Evolutionary conservation across 208 protist genomes (phyloP).

Genomic region (Endotrypanum monterogeii): DNA sequence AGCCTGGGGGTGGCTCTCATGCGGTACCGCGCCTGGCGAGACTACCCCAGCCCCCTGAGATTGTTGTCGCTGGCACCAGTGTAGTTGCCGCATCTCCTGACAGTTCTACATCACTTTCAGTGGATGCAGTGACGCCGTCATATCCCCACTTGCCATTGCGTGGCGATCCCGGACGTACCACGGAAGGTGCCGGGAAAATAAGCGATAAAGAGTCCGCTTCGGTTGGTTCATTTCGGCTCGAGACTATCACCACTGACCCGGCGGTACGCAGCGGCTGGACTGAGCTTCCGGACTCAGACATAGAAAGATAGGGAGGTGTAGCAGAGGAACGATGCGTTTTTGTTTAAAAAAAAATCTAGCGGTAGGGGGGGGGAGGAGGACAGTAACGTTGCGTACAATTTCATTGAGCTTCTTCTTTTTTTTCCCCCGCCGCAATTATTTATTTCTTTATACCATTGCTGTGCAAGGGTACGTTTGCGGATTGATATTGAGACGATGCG

Average conservation of each 20-base stretch:
- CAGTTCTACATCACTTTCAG: background rate
- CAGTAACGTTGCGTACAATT: background rate
- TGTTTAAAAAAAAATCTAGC: no score
- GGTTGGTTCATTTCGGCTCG: background rate
- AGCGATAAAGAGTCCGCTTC: background rate
- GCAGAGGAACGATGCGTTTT: background rate
- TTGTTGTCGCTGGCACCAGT: background rate
- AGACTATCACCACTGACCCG: background rate
- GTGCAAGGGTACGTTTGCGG: no score
- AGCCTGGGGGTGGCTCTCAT: background rate
- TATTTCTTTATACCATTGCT: no score
- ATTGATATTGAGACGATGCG: no score
- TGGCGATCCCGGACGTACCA: background rate
- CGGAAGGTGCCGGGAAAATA: background rate
- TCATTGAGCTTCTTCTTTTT: conserved; percentile 31
- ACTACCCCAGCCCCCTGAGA: background rate
- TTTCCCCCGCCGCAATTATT: background rate
- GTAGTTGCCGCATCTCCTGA: background rate
- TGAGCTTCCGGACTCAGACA: conserved; percentile 22
- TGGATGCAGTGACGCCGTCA: background rate
- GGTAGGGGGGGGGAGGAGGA: no score
- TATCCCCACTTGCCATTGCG: background rate
- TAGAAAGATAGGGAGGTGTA: conserved; percentile 1
- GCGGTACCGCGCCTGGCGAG: background rate
- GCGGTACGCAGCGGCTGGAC: conserved; percentile 12